Evolutionary conservation across 208 protist genomes (phyloP).

Genomic region (Trypanosoma congolense): DNA sequence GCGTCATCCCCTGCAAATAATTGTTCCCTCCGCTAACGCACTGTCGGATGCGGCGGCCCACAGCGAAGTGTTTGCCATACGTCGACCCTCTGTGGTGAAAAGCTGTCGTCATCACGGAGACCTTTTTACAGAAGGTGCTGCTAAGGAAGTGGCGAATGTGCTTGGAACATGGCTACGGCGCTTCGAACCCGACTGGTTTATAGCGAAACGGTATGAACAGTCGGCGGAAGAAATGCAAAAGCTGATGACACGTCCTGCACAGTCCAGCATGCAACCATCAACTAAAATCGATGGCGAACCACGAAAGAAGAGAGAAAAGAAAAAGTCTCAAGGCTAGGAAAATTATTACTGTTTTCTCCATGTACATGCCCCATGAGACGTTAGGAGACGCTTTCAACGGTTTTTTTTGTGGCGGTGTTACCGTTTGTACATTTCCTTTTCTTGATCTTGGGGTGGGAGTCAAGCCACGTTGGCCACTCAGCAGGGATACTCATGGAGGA

Average conservation of each 20-base stretch:
- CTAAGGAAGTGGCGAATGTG: slow-evolving; percentile 57
- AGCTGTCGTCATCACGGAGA: slow-evolving; percentile 44
- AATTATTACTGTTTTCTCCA: too few relatives aligned
- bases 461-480: too few relatives aligned
- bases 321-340: slow-evolving; percentile 36
- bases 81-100: slow-evolving; percentile 60
- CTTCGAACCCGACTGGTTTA: slow-evolving; percentile 70
- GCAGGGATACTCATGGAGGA: too few relatives aligned
- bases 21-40: slow-evolving; percentile 44
- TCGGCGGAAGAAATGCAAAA: slow-evolving; percentile 71
- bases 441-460: too few relatives aligned
- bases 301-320: slow-evolving; percentile 61
- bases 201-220: slow-evolving; percentile 73
- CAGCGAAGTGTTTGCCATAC: slow-evolving; percentile 75
- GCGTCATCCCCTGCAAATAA: slow-evolving; percentile 72
- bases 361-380: too few relatives aligned
- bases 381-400: too few relatives aligned
- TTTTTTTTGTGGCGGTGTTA: too few relatives aligned
- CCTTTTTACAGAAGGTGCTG: slow-evolving; percentile 37
- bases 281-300: slow-evolving; percentile 23
- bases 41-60: slow-evolving; percentile 53
- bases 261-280: slow-evolving; percentile 5
- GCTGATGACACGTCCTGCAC: slow-evolving; percentile 39
- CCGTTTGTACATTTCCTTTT: too few relatives aligned
- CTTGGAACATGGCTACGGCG: slow-evolving; percentile 68